These are phyloP conservation scores for Acephala macrosclerotiorum DNA, from an alignment of 2,329 filamentous ascomycete species.

Conservation along the genomic window DNA sequence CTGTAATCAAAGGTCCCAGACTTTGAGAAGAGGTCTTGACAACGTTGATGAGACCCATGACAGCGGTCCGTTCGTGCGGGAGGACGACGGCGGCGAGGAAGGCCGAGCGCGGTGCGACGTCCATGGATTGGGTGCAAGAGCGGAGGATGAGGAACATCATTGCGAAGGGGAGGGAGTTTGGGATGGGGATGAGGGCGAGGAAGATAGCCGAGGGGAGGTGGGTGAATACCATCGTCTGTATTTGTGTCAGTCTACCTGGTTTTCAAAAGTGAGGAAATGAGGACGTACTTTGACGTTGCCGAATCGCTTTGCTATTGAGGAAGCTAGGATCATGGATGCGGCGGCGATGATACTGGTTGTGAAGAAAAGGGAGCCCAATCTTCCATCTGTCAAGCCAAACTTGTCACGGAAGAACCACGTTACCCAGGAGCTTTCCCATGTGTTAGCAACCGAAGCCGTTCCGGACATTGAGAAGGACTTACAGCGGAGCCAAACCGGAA, in stretches of 20 bases:
- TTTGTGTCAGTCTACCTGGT: slow-evolving; percentile 43
- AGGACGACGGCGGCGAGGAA: slow-evolving; percentile 72
- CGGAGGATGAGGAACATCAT: slow-evolving; percentile 68
- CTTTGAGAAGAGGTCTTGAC: slow-evolving; percentile 71
- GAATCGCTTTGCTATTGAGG: slow-evolving; percentile 60
- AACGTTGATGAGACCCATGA: slow-evolving; percentile 75
- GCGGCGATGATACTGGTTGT: slow-evolving; percentile 59
- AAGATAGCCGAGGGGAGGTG: slow-evolving; percentile 74
- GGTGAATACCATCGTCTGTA: slow-evolving; percentile 76
- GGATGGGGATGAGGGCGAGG: slow-evolving; percentile 62
- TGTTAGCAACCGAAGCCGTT: slow-evolving; percentile 43
- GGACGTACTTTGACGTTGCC: slow-evolving; percentile 67
- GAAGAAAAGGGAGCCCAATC: slow-evolving; percentile 63
- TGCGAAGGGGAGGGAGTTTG: slow-evolving; percentile 58
- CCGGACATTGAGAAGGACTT: slow-evolving; percentile 41
- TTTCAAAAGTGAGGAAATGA: slow-evolving; percentile 47
- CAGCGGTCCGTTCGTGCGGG: slow-evolving; percentile 71
- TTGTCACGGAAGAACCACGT: slow-evolving; percentile 62
- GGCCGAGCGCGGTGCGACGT: slow-evolving; percentile 72
- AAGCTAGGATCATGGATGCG: slow-evolving; percentile 58
- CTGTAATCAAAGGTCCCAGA: slow-evolving; percentile 68
- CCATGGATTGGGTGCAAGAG: slow-evolving; percentile 71
- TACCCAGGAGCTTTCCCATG: slow-evolving; percentile 61
- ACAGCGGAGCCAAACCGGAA: slow-evolving; percentile 72
- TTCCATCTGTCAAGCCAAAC: slow-evolving; percentile 56